Conservation (phyloP, 1,284 basidiomycete species). For the Farysia itapuensis region DNA sequence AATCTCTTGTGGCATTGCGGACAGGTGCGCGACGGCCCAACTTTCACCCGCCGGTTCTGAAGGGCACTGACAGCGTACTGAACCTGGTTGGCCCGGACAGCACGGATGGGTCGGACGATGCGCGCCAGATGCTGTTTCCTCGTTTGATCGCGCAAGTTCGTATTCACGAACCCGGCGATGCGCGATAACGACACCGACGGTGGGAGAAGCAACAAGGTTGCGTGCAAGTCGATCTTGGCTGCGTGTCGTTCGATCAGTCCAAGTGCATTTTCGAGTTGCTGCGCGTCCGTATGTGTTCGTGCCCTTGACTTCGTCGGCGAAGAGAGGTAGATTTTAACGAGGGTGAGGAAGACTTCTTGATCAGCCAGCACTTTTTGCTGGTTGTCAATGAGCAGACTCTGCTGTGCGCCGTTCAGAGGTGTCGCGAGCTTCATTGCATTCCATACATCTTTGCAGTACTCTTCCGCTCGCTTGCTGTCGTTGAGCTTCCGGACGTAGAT, state of each 20-base stretch:
- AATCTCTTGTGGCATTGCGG: slow-evolving; percentile 93
- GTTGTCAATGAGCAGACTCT: slow-evolving; percentile 28
- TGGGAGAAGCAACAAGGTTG: slow-evolving; percentile 81
- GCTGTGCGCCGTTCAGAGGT: neutral
- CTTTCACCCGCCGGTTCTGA: slow-evolving; percentile 79
- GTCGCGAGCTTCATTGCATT: neutral
- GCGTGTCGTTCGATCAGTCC: slow-evolving; percentile 81
- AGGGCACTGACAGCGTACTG: slow-evolving; percentile 73
- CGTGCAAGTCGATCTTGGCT: slow-evolving; percentile 74
- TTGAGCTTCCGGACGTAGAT: slow-evolving; percentile 84
- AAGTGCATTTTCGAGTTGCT: slow-evolving; percentile 69
- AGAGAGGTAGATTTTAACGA: slow-evolving; percentile 80
- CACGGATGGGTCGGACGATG: slow-evolving; percentile 70
- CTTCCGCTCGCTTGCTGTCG: slow-evolving; percentile 82
- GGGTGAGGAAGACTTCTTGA: slow-evolving; percentile 72
- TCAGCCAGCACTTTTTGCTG: slow-evolving; percentile 23
- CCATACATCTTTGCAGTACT: slow-evolving; percentile 60
- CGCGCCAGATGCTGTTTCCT: slow-evolving; percentile 21
- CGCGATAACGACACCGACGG: slow-evolving; percentile 79
- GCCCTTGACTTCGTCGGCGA: neutral
- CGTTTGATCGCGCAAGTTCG: slow-evolving; percentile 30
- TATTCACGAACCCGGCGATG: slow-evolving; percentile 69
- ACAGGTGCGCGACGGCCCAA: slow-evolving; percentile 84
- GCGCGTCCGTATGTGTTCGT: neutral
- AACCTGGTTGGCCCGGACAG: slow-evolving; percentile 73